These are phyloP conservation scores for Penicillium coprophilum DNA, from an alignment of 495 filamentous ascomycete species.

Conservation along the genomic window DNA sequence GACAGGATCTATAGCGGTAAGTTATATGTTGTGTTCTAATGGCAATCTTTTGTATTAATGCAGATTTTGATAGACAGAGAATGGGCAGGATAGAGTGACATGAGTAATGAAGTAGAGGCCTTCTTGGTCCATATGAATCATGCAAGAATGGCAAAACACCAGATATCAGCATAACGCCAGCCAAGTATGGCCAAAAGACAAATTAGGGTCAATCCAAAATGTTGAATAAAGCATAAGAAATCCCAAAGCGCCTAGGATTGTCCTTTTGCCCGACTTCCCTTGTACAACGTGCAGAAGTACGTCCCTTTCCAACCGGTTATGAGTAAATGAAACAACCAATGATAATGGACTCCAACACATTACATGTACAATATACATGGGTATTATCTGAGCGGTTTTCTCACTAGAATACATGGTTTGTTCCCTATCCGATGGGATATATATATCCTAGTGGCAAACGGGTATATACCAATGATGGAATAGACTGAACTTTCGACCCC, in stretches of 20 bases:
- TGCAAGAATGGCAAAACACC: background rate
- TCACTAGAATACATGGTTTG: background rate
- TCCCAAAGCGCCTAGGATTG: conserved; percentile 4
- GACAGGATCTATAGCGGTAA: background rate
- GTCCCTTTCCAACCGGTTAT: conserved; percentile 5
- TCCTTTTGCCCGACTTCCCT: conserved; percentile 16
- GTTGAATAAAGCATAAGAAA: background rate
- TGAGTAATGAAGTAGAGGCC: background rate
- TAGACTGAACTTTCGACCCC: background rate
- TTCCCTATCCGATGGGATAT: background rate
- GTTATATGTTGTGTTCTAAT: background rate
- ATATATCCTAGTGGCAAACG: background rate
- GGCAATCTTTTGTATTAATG: too few species aligned
- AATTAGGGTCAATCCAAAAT: background rate
- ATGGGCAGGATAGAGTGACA: too few species aligned
- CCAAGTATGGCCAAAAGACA: background rate
- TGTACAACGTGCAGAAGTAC: conserved; percentile 26
- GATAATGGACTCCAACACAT: background rate
- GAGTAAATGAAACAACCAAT: conserved; percentile 3
- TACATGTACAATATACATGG: too few species aligned
- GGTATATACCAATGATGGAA: background rate
- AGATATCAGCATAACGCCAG: background rate
- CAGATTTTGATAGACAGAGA: too few species aligned
- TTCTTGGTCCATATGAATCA: background rate
- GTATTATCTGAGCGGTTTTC: background rate